Conservation (phyloP, 495 filamentous ascomycete genomes). For the Echria macrotheca region DNA sequence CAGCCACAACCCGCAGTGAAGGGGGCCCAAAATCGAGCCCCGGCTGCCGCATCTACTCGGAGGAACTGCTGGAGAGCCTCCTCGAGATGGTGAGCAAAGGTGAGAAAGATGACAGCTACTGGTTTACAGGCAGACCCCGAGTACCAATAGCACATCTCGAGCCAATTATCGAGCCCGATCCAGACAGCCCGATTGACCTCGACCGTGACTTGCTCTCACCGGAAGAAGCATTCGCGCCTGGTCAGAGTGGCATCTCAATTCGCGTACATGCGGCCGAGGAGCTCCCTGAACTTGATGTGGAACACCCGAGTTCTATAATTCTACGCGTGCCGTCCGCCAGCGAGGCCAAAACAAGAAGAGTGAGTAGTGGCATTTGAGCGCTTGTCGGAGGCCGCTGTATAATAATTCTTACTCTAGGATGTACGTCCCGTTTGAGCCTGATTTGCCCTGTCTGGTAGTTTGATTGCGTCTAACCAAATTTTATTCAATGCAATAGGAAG, state of each 20-base stretch:
- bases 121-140: constrained; percentile 3
- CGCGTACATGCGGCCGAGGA: background rate
- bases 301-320: background rate
- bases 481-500: background rate
- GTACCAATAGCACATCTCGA: background rate
- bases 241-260: background rate
- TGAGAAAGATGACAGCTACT: constrained; percentile 11
- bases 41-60: constrained; percentile 9
- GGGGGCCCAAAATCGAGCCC: background rate
- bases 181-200: background rate
- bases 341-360: background rate
- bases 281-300: background rate
- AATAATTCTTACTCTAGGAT: background rate
- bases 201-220: background rate
- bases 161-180: background rate
- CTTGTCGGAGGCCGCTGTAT: background rate
- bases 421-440: background rate
- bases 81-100: constrained; percentile 12
- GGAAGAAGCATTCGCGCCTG: background rate
- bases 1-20: background rate
- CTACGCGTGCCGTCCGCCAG: background rate
- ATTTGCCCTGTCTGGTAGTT: background rate
- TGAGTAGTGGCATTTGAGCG: background rate
- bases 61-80: constrained; percentile 5
- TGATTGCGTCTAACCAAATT: background rate